Percentiles rank a stretch among this genome's conserved stretches.
These are phyloP conservation scores for Musa beccarii DNA, from an alignment of 176 grass and related monocot species.

Conservation along the genomic window DNA sequence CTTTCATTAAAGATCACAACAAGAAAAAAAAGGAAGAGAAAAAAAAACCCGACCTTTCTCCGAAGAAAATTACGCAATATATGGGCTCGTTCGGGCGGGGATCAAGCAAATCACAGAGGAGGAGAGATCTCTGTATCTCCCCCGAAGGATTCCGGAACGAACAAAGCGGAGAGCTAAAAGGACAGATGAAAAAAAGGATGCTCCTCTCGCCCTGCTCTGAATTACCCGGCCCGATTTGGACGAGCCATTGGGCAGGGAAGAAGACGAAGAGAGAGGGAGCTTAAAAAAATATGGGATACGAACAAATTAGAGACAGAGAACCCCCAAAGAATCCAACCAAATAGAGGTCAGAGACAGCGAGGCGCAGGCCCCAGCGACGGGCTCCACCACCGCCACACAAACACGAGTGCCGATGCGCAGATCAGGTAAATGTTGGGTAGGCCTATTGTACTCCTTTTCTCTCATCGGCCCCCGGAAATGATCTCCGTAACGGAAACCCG, in stretches of 20 bases:
- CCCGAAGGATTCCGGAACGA: background rate
- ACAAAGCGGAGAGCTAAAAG: background rate
- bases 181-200: background rate
- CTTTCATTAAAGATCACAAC: background rate
- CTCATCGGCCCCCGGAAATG: too few relatives aligned
- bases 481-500: background rate
- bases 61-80: background rate
- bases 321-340: conserved; percentile 4
- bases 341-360: conserved; percentile 6
- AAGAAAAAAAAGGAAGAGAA: background rate
- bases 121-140: background rate
- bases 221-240: background rate
- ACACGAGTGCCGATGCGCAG: background rate
- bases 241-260: background rate
- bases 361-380: background rate
- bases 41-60: background rate
- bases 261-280: background rate
- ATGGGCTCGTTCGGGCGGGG: background rate
- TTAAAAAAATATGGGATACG: background rate
- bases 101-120: background rate
- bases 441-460: too few relatives aligned
- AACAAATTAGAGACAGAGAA: background rate
- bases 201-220: background rate
- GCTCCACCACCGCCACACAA: background rate
- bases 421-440: too few relatives aligned